These are phyloP conservation scores for Hemisphaericaspora nanyangensis DNA, from an alignment of 805 yeast species.

Conservation along the genomic window DNA sequence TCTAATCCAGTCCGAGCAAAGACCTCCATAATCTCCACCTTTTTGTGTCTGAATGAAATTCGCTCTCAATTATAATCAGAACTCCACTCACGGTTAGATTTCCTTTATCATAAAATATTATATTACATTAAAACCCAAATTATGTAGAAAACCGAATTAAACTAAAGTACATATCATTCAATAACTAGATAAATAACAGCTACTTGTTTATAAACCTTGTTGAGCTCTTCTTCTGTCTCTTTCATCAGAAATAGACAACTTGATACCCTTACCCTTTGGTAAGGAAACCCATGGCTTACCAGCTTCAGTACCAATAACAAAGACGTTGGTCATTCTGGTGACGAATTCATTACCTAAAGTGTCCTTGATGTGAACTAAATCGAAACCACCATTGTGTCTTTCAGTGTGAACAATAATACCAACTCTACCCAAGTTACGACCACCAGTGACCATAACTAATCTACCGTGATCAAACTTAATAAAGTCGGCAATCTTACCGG, in stretches of 20 bases:
- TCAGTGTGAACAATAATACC: constrained; percentile 41
- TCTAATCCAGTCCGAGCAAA: too few relatives aligned
- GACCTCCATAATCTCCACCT: too few relatives aligned
- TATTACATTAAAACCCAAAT: not conserved
- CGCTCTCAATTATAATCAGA: too few relatives aligned
- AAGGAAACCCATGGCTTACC: constrained; percentile 38
- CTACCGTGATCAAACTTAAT: constrained; percentile 39
- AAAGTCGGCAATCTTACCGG: constrained; percentile 78
- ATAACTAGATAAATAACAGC: not conserved
- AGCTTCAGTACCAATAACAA: constrained; percentile 39
- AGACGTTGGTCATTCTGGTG: constrained; percentile 38
- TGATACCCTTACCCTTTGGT: constrained; percentile 44
- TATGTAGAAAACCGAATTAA: not conserved
- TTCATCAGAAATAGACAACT: constrained; percentile 39
- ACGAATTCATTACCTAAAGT: constrained; percentile 39
- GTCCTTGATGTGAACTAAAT: constrained; percentile 39
- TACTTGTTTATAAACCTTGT: constrained; percentile 9
- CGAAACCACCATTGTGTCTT: constrained; percentile 41
- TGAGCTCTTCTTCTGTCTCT: constrained; percentile 44
- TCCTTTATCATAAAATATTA: too few relatives aligned
- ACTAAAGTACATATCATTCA: not conserved
- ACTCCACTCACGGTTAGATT: too few relatives aligned
- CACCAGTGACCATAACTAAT: constrained; percentile 43
- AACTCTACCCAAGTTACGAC: constrained; percentile 41
- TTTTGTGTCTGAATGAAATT: too few relatives aligned